A percentile compares a stretch with the other conserved stretches of the same genome.
Evolutionary conservation across 106 monocot species (phyloP).

Genomic region (Dendrobium nobile): DNA sequence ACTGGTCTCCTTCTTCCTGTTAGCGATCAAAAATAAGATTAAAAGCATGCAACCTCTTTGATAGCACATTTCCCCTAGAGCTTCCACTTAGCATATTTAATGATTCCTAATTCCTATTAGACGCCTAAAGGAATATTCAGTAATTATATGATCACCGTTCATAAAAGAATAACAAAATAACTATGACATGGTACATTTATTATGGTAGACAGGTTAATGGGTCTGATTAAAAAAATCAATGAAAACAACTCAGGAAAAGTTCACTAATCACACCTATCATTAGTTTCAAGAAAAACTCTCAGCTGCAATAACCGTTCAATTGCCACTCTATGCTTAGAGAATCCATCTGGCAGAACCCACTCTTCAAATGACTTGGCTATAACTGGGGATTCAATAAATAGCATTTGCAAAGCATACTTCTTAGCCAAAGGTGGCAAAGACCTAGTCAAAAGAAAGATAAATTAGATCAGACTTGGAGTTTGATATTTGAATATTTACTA

Average conservation of each 20-base stretch:
- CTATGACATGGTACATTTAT: neutral
- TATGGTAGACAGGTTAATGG: neutral
- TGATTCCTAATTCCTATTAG: neutral
- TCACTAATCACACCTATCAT: conserved; percentile 48
- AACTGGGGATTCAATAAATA: conserved; percentile 63
- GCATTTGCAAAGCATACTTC: conserved; percentile 86
- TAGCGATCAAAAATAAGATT: conserved; percentile 5
- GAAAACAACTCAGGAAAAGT: neutral
- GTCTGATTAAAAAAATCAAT: neutral
- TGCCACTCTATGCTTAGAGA: conserved; percentile 87
- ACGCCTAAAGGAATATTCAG: neutral
- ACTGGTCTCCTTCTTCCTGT: conserved; percentile 76
- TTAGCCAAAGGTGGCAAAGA: conserved; percentile 89
- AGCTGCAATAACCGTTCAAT: conserved; percentile 80
- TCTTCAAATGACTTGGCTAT: conserved; percentile 77
- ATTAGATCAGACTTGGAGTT: neutral
- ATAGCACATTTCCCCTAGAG: neutral
- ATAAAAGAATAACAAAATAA: neutral
- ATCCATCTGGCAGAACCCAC: conserved; percentile 77
- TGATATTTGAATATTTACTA: neutral
- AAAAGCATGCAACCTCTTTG: neutral
- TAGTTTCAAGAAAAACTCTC: conserved; percentile 72
- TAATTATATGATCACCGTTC: neutral
- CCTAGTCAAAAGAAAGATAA: conserved; percentile 21
- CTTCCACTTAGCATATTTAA: neutral